Base-by-base conservation (phyloP, 2,329 filamentous ascomycete genomes). In the Pseudogymnoascus sp. region DNA sequence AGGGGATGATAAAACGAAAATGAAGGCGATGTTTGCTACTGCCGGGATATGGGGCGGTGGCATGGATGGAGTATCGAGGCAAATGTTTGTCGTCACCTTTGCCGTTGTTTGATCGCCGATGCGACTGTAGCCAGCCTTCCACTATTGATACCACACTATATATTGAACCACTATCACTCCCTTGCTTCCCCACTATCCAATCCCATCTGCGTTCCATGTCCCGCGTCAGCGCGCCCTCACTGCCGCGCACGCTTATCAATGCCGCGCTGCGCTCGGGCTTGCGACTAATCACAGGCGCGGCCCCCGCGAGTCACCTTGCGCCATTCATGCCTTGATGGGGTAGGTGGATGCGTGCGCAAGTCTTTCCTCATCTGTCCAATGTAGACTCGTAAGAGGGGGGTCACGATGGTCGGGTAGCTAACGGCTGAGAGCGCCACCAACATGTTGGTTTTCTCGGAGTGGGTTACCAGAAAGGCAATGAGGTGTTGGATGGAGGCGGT, bases 381-480 rank as follows among this genome's bases (percentile, higher is more conserved):
- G 47, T 54, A 11, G 25, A 33, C 47, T 54, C 25, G n/a, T 18
- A 54, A 33, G 28, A 54, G 9, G 28, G 9, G 28, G 16, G 47
- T 54, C 47, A 54, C 28, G 47, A 8, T 54, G 47, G 47, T 33
- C 47, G 28, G 28, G 16, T 54, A 54, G 28, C 28, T 33, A 54
- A 54, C 28, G 47, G 47, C 4, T 20, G 28, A 14, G 28, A 9
- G 11, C 47, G 47, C 28, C 47, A 54, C 47, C 28, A 54, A 54
- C 47, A 54, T 54, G 47, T 54, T 54, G 47, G 47, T 33, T 33
- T 54, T 54, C 43, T 54, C 43, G 25, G 43, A 28, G 43, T 18
- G 43, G 43, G 43, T 28, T 25, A 54, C 47, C 9, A 16, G 28
- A 33, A 9, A 25, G 47, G 47, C 25, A 54, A 54, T 33, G 43